Base-by-base conservation (phyloP, 495 filamentous ascomycete species). In the Aspergillus ostianus region DNA sequence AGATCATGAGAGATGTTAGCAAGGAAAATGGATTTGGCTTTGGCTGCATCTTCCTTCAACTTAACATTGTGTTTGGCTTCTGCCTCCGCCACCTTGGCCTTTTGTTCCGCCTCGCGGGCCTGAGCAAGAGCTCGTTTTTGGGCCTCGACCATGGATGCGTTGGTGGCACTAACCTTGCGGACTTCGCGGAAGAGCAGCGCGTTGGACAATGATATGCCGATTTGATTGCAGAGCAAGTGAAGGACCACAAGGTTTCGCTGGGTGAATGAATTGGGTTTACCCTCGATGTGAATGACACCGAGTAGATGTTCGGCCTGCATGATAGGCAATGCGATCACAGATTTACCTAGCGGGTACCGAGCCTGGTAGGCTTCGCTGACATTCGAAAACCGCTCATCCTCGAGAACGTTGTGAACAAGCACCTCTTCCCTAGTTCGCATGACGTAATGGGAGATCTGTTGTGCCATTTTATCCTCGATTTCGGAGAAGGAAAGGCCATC, bases 1-100 rank as follows among this genome's bases (percentile, higher is more conserved):
- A 93, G 74, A 72, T 94, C 91, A 66, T 94, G 91, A 3, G 90
- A 93, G 17, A 96, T 91, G 66, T 96, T 97, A 18, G 92, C 92
- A 20, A 97, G 81, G 80, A 97, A 97, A 52, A 96, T 92, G 7
- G 87, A 90, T 71, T 96, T 97, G 13, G 91, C 92, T 70, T 88
- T 90, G 44, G 91, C 91, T 12, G 91, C 92, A 71, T 97, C 92
- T 69, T 97, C 91, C 51, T 93, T 93, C 15, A 95, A 79, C 66
- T 90, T 89, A 60, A 95, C 90, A 62, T 92, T 93, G 51, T 90
- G 87, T 60, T 92, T 90, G 10, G 92, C 92, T 68, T 91, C 85
- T 0, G 87, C 85, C 69, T 95, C 91, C 2, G 91, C 91, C 29
- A 84, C 77, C 67, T 92, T 93, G 5, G 91, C 90, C 69, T 95